Conservation (phyloP, 441 rosid genomes). For the Geranium incanum region DNA sequence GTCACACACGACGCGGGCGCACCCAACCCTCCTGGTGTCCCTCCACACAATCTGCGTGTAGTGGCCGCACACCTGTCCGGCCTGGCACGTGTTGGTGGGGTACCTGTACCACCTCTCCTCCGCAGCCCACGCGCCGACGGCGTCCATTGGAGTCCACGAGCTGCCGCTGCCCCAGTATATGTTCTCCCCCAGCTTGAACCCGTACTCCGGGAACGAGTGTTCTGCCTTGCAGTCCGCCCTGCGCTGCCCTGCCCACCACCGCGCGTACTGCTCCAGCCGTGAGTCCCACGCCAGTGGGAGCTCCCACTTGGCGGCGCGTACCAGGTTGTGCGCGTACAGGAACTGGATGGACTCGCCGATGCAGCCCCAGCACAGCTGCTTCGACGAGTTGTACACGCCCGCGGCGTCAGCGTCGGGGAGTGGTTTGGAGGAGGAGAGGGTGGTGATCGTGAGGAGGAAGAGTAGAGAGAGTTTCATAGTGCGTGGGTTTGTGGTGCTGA, state of each 20-base stretch:
- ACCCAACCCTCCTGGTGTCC: conserved; percentile 50
- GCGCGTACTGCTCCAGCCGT: conserved; percentile 55
- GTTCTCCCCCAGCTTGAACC: conserved; percentile 66
- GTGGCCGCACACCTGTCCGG: conserved; percentile 29
- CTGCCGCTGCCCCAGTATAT: conserved; percentile 67
- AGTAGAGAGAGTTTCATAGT: too few species aligned
- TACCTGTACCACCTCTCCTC: conserved; percentile 64
- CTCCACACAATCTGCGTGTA: conserved; percentile 55
- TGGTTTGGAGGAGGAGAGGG: too few species aligned
- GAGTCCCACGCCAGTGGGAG: conserved; percentile 58
- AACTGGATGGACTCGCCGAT: conserved; percentile 63
- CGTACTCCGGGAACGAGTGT: conserved; percentile 56
- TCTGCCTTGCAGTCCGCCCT: conserved; percentile 44
- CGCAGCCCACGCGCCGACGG: conserved; percentile 52
- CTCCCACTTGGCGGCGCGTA: conserved; percentile 58
- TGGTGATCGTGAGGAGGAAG: too few species aligned
- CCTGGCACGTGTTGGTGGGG: conserved; percentile 40
- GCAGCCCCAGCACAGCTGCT: conserved; percentile 63
- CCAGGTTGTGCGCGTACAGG: conserved; percentile 58
- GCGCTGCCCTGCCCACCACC: conserved; percentile 60
- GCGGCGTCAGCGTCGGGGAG: conserved; percentile 30
- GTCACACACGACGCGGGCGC: conserved; percentile 64
- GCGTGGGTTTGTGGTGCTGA: too few species aligned
- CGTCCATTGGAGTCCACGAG: conserved; percentile 48
- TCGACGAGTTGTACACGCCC: conserved; percentile 37